phyloP scores from a whole-genome alignment of 2,329 filamentous ascomycete species.

The Alternaria consortialis region DNA sequence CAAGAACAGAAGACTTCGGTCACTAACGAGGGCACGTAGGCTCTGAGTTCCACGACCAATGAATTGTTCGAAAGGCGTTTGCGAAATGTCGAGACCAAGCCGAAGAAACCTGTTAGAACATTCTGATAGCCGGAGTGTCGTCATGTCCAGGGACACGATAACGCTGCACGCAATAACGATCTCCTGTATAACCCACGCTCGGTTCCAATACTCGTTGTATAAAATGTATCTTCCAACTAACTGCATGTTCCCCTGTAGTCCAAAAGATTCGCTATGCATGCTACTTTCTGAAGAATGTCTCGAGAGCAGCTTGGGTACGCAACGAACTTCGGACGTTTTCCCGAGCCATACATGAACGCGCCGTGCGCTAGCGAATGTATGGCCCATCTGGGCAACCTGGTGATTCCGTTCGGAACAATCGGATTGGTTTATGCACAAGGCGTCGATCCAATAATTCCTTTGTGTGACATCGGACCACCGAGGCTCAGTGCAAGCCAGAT shows the following conservation, averaged over 20 bases:
- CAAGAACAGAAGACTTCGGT: no score
- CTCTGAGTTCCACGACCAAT: no score
- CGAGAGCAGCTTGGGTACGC: no score
- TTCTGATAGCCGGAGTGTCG: no score
- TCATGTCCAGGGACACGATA: background rate
- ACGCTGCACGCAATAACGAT: background rate
- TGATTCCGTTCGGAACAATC: conserved; percentile 14
- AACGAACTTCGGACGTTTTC: no score
- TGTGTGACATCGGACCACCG: background rate
- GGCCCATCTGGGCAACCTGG: conserved; percentile 25
- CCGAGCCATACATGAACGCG: conserved; percentile 16
- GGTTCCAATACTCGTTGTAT: conserved; percentile 16
- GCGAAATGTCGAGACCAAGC: no score
- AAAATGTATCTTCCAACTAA: background rate
- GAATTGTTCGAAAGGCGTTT: no score
- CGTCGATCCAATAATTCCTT: conserved; percentile 20
- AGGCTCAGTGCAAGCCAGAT: background rate
- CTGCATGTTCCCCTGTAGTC: no score
- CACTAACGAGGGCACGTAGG: no score
- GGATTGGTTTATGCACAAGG: conserved; percentile 19
- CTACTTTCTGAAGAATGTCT: no score
- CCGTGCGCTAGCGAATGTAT: conserved; percentile 13
- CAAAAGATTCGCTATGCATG: no score
- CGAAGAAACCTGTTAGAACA: no score
- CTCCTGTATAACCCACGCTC: conserved; percentile 1